Evolutionary conservation across 2,329 filamentous ascomycete species (phyloP), one percentile per base, ranked within the genome.

Genomic region (Talaromyces islandicus): DNA sequence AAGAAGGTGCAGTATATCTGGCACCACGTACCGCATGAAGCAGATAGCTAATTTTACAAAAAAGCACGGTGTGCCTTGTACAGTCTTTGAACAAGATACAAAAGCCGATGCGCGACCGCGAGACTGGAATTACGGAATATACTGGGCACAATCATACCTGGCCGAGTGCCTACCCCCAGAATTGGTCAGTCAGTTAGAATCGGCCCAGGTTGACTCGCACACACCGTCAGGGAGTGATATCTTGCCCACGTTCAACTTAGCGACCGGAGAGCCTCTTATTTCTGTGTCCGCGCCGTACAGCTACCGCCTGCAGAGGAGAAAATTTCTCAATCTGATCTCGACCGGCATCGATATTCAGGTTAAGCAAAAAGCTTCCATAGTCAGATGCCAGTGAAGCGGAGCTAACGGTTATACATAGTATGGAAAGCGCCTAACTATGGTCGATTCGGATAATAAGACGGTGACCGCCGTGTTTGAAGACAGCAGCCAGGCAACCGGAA

Each of bases 101-200:
- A 63, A 55, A 11, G 61, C 67, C 19, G 61, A 63, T 17, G 59
- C 66, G 21, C 66, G 71, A 14, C 66, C 67, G 7, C 63, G 70
- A 46, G 71, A 73, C 60, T 73, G 71, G 71, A 69, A 67, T 55
- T 70, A 71, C 54, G 70, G 70, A 25, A 67, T 72, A 38, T 72
- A 72, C 62, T 73, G 70, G 70, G 68, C 69, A 4, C 69, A 71
- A 60, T 68, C 66, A 17, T 64, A 66, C 17, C 68, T 73, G 4
- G 62, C 65, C 32, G 68, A 71, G n/a, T 71, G 68, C 55, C 60
- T 73, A 10, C 64, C 70, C 0, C 51, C 61, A 1, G 66, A 70
- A 11, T 59, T 71, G 14, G 61, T 60, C 25, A 51, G 60, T n/a
- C 64, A 67, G 21, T 21, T 72, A 3, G 25, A 65, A 21, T 61